Evolutionary conservation across 2,329 filamentous ascomycete genomes (phyloP).

Genomic region (Fusarium sp.): DNA sequence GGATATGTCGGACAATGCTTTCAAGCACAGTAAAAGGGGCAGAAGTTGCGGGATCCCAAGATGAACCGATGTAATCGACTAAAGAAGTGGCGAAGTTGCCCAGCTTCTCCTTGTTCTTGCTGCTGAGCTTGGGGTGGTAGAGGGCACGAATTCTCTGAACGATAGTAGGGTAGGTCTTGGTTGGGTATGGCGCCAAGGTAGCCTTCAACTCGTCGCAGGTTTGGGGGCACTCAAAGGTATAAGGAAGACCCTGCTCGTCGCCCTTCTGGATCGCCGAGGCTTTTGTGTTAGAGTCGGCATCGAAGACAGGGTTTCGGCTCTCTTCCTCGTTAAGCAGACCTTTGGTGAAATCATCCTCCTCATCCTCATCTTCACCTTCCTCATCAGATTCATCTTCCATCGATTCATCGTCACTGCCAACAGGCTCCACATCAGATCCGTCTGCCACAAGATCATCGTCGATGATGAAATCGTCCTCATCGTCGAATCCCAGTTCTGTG

Average conservation of each 20-base stretch:
- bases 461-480: slow-evolving; percentile 93
- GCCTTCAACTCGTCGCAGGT: slow-evolving; percentile 79
- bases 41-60: slow-evolving; percentile 56
- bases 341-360: slow-evolving; percentile 72
- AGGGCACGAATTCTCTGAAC: slow-evolving; percentile 90
- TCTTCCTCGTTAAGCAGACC: slow-evolving; percentile 72
- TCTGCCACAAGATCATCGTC: slow-evolving; percentile 90
- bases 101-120: slow-evolving; percentile 86
- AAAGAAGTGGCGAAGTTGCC: slow-evolving; percentile 73
- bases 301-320: slow-evolving; percentile 63
- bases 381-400: slow-evolving; percentile 57
- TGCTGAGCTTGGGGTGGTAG: slow-evolving; percentile 89
- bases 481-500: slow-evolving; percentile 79
- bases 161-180: slow-evolving; percentile 77
- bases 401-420: slow-evolving; percentile 65
- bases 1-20: slow-evolving; percentile 85
- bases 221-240: slow-evolving; percentile 86
- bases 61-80: slow-evolving; percentile 69
- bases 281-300: slow-evolving; percentile 57
- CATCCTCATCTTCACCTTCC: slow-evolving; percentile 53
- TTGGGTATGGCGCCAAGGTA: slow-evolving; percentile 69
- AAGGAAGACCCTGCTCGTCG: slow-evolving; percentile 73
- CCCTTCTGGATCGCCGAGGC: slow-evolving; percentile 50
- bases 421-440: slow-evolving; percentile 74
- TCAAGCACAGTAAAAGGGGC: slow-evolving; percentile 78